phyloP scores from a whole-genome alignment of 352 stramenopile genomes.

The Peronosclerospora sorghi region DNA sequence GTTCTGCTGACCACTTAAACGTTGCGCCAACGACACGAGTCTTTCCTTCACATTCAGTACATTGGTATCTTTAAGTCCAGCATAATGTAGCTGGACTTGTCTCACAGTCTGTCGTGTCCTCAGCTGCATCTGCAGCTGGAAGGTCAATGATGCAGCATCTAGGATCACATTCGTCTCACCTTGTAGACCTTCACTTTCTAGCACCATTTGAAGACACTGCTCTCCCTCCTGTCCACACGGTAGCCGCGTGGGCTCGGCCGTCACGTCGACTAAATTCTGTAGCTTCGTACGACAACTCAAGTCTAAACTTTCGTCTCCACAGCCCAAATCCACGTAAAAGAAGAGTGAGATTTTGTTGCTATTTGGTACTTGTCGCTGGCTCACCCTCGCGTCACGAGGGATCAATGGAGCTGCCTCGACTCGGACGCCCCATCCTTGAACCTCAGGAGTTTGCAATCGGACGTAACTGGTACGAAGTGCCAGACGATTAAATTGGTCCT shows the following conservation, averaged over 20 bases:
- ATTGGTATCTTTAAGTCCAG: constrained; percentile 45
- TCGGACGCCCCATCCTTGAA: constrained; percentile 41
- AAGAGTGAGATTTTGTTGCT: constrained; percentile 66
- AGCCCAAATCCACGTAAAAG: constrained; percentile 71
- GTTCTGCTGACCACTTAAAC: constrained; percentile 7
- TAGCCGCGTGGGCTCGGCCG: constrained; percentile 18
- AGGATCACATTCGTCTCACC: not conserved
- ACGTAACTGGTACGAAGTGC: constrained; percentile 48
- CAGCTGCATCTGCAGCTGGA: constrained; percentile 41
- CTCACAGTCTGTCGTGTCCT: constrained; percentile 24
- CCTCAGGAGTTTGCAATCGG: constrained; percentile 16
- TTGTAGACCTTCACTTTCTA: constrained; percentile 29
- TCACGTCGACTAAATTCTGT: constrained; percentile 39
- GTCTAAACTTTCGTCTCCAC: constrained; percentile 48
- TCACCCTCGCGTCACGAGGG: constrained; percentile 32
- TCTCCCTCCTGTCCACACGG: constrained; percentile 11
- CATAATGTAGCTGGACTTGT: constrained; percentile 38
- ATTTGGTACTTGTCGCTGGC: constrained; percentile 17
- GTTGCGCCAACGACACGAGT: constrained; percentile 33
- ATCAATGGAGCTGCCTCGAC: constrained; percentile 29
- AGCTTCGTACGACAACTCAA: constrained; percentile 40
- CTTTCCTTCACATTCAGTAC: constrained; percentile 65
- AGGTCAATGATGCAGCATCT: constrained; percentile 26
- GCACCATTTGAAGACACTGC: constrained; percentile 28
- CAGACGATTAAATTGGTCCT: constrained; percentile 71